Evolutionary conservation across 2,329 filamentous ascomycete genomes (phyloP).

Genomic region (Colletotrichum limetticola): DNA sequence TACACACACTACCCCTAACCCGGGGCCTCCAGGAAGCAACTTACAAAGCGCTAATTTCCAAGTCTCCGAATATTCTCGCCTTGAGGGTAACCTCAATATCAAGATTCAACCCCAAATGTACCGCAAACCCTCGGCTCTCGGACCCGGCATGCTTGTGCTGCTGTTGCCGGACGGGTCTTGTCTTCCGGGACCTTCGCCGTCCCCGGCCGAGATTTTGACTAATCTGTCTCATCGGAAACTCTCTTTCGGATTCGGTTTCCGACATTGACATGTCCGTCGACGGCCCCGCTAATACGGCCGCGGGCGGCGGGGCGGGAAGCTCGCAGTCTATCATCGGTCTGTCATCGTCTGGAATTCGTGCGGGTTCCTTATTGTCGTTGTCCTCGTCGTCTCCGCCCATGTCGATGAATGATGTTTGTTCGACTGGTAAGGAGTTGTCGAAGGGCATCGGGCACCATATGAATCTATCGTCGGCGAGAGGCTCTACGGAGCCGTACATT

Average conservation of each 20-base stretch:
- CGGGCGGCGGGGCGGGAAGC: background rate
- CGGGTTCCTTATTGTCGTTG: background rate
- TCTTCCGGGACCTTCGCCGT: background rate
- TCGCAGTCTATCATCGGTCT: background rate
- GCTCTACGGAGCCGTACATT: slow-evolving; percentile 29
- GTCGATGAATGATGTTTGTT: slow-evolving; percentile 28
- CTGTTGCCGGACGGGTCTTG: background rate
- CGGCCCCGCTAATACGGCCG: background rate
- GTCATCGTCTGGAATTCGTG: background rate
- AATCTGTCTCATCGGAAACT: background rate
- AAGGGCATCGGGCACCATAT: slow-evolving; percentile 31
- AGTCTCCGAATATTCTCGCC: slow-evolving; percentile 12
- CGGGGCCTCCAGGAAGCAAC: background rate
- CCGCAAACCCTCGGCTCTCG: slow-evolving; percentile 12
- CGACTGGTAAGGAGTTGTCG: slow-evolving; percentile 22
- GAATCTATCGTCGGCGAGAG: slow-evolving; percentile 25
- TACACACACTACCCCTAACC: background rate
- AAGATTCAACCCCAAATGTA: slow-evolving; percentile 20
- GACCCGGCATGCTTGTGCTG: background rate
- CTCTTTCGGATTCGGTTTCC: slow-evolving; percentile 19
- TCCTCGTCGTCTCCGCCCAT: slow-evolving; percentile 1
- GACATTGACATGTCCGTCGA: background rate
- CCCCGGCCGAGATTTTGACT: background rate
- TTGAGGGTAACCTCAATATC: slow-evolving; percentile 26
- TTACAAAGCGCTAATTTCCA: slow-evolving; percentile 28